Conservation (phyloP, 805 yeast species). For the Jamesozyma spencerorum region DNA sequence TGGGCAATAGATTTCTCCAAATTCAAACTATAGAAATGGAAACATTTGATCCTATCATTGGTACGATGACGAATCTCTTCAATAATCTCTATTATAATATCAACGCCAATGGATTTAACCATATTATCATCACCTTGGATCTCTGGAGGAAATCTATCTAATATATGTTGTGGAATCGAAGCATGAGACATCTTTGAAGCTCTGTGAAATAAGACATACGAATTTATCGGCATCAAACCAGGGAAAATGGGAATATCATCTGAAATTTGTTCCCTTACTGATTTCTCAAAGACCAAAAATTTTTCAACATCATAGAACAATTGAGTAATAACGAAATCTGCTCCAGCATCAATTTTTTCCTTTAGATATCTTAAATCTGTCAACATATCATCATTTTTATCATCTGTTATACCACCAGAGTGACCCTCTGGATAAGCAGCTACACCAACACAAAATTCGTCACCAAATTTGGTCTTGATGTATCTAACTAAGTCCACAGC, state of each 20-base stretch:
- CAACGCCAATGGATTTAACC: conserved; percentile 78
- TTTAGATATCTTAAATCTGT: conserved; percentile 71
- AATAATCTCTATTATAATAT: conserved; percentile 55
- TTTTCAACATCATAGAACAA: conserved; percentile 80
- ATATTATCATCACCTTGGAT: conserved; percentile 65
- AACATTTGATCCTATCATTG: conserved; percentile 57
- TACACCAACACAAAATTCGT: conserved; percentile 86
- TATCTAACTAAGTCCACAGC: conserved; percentile 85
- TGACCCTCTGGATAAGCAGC: conserved; percentile 99
- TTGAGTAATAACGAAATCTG: conserved; percentile 87
- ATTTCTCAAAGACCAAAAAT: conserved; percentile 55
- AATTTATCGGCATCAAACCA: conserved; percentile 86
- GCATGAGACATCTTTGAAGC: conserved; percentile 89
- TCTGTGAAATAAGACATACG: conserved; percentile 70
- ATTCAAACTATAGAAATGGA: conserved; percentile 88
- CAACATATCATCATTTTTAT: conserved; percentile 49
- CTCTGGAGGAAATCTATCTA: conserved; percentile 43
- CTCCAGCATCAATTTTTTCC: conserved; percentile 88
- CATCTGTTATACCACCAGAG: conserved; percentile 8
- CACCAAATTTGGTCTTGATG: conserved; percentile 60
- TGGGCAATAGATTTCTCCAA: conserved; percentile 88
- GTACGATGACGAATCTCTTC: conserved; percentile 46
- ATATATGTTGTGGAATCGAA: conserved; percentile 52
- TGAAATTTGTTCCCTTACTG: conserved; percentile 37
- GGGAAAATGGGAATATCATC: conserved; percentile 57